Conservation (phyloP, 495 filamentous ascomycete species). For the Halenospora varia region DNA sequence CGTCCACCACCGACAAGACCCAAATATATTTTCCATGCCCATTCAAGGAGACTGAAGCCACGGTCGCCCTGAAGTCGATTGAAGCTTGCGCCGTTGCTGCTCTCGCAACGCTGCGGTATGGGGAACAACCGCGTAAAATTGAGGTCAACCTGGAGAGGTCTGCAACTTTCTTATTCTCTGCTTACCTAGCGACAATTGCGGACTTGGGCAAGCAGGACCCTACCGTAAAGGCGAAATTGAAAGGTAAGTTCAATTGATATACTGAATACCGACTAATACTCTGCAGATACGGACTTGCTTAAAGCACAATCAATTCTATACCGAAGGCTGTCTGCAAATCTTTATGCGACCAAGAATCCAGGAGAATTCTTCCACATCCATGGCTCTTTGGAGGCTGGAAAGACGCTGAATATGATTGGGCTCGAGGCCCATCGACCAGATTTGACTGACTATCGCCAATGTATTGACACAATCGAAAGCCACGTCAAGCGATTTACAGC, state of each 20-base stretch:
- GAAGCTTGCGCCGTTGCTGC: constrained; percentile 65
- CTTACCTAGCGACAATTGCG: constrained; percentile 67
- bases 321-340: constrained; percentile 68
- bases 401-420: constrained; percentile 67
- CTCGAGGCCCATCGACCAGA: constrained; percentile 58
- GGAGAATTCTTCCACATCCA: constrained; percentile 75
- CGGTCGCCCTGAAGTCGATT: constrained; percentile 63
- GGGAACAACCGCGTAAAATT: constrained; percentile 37
- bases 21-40: constrained; percentile 54
- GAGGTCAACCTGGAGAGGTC: constrained; percentile 60
- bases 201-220: constrained; percentile 63
- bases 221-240: constrained; percentile 54
- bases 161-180: constrained; percentile 64
- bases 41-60: constrained; percentile 66
- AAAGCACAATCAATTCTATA: constrained; percentile 69
- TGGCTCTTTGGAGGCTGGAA: constrained; percentile 67
- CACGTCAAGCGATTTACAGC: constrained; percentile 60
- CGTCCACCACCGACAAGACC: constrained; percentile 22
- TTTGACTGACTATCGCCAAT: constrained; percentile 60
- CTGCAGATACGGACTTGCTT: constrained; percentile 64
- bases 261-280: neutral
- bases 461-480: constrained; percentile 62
- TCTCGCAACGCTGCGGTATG: constrained; percentile 54
- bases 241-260: constrained; percentile 26
- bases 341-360: constrained; percentile 64